Base-by-base conservation (phyloP, 2,329 filamentous ascomycete genomes). In the Scopulariopsis brevicaulis region DNA sequence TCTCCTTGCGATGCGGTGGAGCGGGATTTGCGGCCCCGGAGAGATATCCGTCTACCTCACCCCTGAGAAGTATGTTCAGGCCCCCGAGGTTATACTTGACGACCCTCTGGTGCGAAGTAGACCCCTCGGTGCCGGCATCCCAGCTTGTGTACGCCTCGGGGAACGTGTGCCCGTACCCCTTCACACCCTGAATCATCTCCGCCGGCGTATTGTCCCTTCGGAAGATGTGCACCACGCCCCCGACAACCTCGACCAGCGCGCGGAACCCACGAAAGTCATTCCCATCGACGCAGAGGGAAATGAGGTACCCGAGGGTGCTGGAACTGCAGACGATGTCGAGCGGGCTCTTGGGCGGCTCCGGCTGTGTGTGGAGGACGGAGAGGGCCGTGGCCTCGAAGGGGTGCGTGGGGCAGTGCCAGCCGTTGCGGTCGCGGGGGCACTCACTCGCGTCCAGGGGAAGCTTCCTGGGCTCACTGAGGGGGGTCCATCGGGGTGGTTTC, bases 61-160 rank as follows among this genome's bases (percentile, higher is more conserved):
- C 83, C 1, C 83, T 76, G 0, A 86, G 68, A 1, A 85, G 60
- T 54, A 76, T 74, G 0, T 69, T 67, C 12, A 84, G 64, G 1
- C 72, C 78, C 0, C 73, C 82, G 62, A 89, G 81, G 0, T 69
- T 60, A 60, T 88, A 89, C 3, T 70, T 68, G 1, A 89, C 63
- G 8, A 89, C 64, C 1, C 85, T 74, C 64, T 89, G 84, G 60
- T 89, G 83, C 0, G 81, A 82, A 1, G 69, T 70, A 0, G 84
- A 88, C 0, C 74, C 73, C 53, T 73, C 74, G 0, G 83, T 77
- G 1, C 74, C 74, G 0, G 63, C 12, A 11, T 80, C 77, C 84
- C 85, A 89, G 0, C 74, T 81, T 0, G 86, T 89, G 64, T 87
- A 84, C 1, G 74, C 74, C 54, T 87, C 82, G 0, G 82, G 83